Evolutionary conservation across 139 green algal species (phyloP).

Genomic region (Chlorella sp.): DNA sequence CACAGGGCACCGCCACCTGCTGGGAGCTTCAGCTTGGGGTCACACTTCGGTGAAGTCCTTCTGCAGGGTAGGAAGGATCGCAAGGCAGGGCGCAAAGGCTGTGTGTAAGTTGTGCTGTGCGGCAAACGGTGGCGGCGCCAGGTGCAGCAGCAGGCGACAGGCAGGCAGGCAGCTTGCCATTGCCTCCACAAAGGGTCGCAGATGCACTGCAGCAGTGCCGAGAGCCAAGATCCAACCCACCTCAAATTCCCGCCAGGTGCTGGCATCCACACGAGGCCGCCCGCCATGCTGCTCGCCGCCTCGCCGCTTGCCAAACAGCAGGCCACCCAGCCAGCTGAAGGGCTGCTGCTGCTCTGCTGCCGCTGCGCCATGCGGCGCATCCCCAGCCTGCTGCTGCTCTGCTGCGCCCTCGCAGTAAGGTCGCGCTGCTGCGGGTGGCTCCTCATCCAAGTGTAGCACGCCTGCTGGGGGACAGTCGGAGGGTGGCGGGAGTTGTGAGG

Average conservation of each 20-base stretch:
- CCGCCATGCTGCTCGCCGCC: background rate
- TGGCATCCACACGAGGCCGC: background rate
- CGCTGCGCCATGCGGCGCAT: too few species aligned
- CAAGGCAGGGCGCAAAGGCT: too few species aligned
- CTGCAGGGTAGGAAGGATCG: too few species aligned
- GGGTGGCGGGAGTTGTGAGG: too few species aligned
- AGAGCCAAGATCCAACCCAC: too few species aligned
- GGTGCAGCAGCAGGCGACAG: too few species aligned
- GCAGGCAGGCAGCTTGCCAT: too few species aligned
- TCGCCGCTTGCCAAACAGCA: conserved; percentile 26
- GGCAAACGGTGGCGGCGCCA: too few species aligned
- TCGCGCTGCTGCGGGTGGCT: background rate
- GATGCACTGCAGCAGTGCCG: too few species aligned
- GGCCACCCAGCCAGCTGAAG: background rate
- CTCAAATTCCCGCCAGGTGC: conserved; percentile 39
- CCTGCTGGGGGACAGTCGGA: conserved; percentile 25
- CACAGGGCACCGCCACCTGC: background rate
- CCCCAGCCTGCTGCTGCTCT: conserved; percentile 8
- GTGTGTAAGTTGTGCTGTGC: too few species aligned
- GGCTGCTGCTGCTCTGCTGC: background rate
- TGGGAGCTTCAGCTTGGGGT: background rate
- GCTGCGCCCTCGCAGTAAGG: background rate
- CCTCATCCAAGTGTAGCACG: conserved; percentile 17
- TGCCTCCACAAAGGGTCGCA: too few species aligned
- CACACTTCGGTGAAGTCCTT: conserved; percentile 44